Base-by-base conservation (phyloP, 371 early-diverging fungal genomes). In the Mortierella sp. region DNA sequence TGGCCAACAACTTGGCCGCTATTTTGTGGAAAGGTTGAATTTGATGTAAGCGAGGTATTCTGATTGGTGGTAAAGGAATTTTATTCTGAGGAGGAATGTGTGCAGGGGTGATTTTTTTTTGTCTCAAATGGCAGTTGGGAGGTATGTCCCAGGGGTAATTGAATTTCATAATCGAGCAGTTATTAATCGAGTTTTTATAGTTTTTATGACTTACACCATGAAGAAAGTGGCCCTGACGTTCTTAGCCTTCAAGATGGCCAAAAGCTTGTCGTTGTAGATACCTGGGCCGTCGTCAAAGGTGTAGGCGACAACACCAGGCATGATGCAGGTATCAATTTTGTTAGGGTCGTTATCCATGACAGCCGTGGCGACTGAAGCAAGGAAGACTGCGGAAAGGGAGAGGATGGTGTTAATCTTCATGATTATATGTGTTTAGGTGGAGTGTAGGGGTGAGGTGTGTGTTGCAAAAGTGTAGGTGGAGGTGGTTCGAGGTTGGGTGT, bases 141-240 rank as follows among this genome's bases (percentile, higher is more conserved):
- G n/a, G n/a, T n/a, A n/a, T n/a, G n/a, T n/a, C n/a, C n/a, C n/a
- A n/a, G n/a, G n/a, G n/a, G n/a, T n/a, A n/a, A n/a, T n/a, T 29
- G 42, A 42, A 12, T 34, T 22, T 86, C 87, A 62, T 86, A n/a
- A n/a, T n/a, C n/a, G n/a, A n/a, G n/a, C n/a, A n/a, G n/a, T n/a
- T n/a, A n/a, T 40, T 40, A 9, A 40, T 13, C 13, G 40, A 40
- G 13, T 40, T 40, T 40, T 40, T 40, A 9, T 40, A 9, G 6
- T 9, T 40, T 9, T 40, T 84, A 34, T 23, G 23, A 66, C 80
- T 74, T 80, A 80, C 80, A 80, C 58, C 28, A 90, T 78, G 70
- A 86, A 90, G 81, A 90, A 90, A 3, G 90, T 90, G 15, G 87
- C 89, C 57, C 78, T 84, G 56, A 90, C 81, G n/a, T 69, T 66